These are phyloP conservation scores for Russula emetica DNA, from an alignment of 768 basidiomycete genomes.

Conservation along the genomic window DNA sequence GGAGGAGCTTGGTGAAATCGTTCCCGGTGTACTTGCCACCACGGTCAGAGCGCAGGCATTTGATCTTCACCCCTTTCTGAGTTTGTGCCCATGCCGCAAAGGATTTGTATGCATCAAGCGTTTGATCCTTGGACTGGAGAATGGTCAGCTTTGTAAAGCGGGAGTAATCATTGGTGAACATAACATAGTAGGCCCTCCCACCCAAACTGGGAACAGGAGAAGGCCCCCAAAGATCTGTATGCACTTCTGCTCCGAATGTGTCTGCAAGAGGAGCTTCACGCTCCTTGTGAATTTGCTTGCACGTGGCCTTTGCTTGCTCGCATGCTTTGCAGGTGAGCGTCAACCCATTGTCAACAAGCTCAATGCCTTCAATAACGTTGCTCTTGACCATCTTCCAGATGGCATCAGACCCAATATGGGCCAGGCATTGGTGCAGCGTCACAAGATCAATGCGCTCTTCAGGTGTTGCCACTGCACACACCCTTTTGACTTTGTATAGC, in stretches of 20 bases:
- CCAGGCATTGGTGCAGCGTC: too few relatives aligned
- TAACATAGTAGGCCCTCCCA: conserved; percentile 35
- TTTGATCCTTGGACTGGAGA: conserved; percentile 34
- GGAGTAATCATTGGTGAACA: conserved; percentile 38
- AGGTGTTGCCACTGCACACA: too few relatives aligned
- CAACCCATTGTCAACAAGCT: too few relatives aligned
- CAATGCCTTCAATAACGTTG: too few relatives aligned
- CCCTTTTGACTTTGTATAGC: too few relatives aligned
- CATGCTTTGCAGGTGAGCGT: too few relatives aligned
- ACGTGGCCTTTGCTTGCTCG: too few relatives aligned
- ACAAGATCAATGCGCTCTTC: too few relatives aligned
- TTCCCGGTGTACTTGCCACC: conserved; percentile 34
- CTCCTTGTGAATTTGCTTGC: not conserved
- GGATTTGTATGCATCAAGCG: conserved; percentile 30
- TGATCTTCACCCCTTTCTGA: conserved; percentile 32
- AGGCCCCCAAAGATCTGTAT: conserved; percentile 24
- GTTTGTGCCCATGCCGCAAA: conserved; percentile 32
- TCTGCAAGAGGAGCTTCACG: not conserved
- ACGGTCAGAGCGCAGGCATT: conserved; percentile 33
- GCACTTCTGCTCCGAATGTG: not conserved
- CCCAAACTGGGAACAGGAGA: conserved; percentile 27
- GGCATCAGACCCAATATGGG: too few relatives aligned
- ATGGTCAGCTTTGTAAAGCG: conserved; percentile 31
- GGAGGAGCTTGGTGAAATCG: conserved; percentile 28
- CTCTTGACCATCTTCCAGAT: too few relatives aligned